phyloP scores from a whole-genome alignment of 2,329 filamentous ascomycete species.

The Calonectria leucothoes region DNA sequence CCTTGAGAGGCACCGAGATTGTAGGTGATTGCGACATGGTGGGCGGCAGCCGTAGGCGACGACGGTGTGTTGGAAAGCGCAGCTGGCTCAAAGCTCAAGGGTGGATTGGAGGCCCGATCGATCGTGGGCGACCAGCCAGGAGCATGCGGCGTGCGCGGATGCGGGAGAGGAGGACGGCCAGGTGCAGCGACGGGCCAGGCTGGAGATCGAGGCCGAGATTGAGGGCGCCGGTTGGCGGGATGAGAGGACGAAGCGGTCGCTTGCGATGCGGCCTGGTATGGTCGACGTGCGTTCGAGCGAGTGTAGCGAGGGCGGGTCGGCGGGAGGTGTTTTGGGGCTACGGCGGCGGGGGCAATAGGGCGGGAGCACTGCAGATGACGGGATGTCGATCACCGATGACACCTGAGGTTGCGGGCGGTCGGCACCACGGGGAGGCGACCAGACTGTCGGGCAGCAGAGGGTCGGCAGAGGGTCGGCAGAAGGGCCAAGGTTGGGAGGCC shows the following conservation, averaged over 20 bases:
- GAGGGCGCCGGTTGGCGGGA: conserved; percentile 23
- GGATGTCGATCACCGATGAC: conserved; percentile 25
- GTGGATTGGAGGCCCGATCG: conserved; percentile 23
- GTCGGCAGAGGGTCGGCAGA: neutral
- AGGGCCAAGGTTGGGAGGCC: neutral
- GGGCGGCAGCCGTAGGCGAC: conserved; percentile 29
- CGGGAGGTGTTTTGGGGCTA: conserved; percentile 39
- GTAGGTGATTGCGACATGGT: conserved; percentile 88
- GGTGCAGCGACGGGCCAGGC: conserved; percentile 21
- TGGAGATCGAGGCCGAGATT: conserved; percentile 20
- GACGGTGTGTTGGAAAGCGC: conserved; percentile 11
- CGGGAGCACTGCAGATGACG: conserved; percentile 24
- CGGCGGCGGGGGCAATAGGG: conserved; percentile 22
- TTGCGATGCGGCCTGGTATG: conserved; percentile 47
- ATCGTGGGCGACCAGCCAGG: conserved; percentile 25
- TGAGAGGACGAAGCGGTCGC: conserved; percentile 39
- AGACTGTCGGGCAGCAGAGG: neutral
- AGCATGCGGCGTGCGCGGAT: conserved; percentile 33
- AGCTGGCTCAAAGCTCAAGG: conserved; percentile 31
- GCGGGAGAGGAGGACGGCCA: conserved; percentile 26
- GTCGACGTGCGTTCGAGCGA: conserved; percentile 35
- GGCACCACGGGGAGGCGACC: neutral
- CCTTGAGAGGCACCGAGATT: conserved; percentile 93
- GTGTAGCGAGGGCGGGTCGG: conserved; percentile 32
- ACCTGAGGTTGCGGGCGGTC: conserved; percentile 11